phyloP scores from a whole-genome alignment of 164 flowering plant genomes.

The Piper betle region DNA sequence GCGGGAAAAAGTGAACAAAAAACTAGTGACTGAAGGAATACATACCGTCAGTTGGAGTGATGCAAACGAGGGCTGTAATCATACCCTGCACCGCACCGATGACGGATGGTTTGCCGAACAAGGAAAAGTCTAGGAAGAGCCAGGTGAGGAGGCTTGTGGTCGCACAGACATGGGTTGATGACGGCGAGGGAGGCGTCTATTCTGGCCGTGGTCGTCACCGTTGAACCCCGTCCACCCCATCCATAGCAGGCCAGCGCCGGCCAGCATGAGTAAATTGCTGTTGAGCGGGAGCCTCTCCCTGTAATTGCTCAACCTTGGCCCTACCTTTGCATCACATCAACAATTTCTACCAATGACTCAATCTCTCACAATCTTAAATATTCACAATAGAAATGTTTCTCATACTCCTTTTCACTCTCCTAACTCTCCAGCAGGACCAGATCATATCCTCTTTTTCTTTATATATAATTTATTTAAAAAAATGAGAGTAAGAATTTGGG shows the following conservation, averaged over 20 bases:
- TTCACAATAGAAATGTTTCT: too few relatives aligned
- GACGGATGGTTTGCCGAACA: slow-evolving; percentile 23
- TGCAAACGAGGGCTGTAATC: too few relatives aligned
- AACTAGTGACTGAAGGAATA: too few relatives aligned
- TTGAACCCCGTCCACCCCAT: slow-evolving; percentile 4
- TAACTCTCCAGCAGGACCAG: too few relatives aligned
- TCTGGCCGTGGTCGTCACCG: slow-evolving; percentile 17
- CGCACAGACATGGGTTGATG: not conserved
- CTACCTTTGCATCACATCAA: slow-evolving; percentile 8
- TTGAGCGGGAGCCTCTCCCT: slow-evolving; percentile 20
- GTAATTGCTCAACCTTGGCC: slow-evolving; percentile 17
- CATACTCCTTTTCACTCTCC: too few relatives aligned
- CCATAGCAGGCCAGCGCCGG: slow-evolving; percentile 23
- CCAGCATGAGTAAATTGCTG: slow-evolving; percentile 19
- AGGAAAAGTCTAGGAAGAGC: slow-evolving; percentile 16
- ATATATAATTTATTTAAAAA: too few relatives aligned
- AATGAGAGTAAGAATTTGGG: too few relatives aligned
- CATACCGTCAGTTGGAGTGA: slow-evolving; percentile 13
- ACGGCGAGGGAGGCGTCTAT: slow-evolving; percentile 20
- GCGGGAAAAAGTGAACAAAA: not conserved
- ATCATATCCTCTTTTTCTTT: too few relatives aligned
- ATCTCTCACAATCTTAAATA: not conserved
- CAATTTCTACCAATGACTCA: too few relatives aligned
- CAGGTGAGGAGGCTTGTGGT: slow-evolving; percentile 8
- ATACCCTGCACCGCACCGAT: too few relatives aligned